phyloP scores from a whole-genome alignment of 108 stramenopile species.

The Skeletonema grethae region DNA sequence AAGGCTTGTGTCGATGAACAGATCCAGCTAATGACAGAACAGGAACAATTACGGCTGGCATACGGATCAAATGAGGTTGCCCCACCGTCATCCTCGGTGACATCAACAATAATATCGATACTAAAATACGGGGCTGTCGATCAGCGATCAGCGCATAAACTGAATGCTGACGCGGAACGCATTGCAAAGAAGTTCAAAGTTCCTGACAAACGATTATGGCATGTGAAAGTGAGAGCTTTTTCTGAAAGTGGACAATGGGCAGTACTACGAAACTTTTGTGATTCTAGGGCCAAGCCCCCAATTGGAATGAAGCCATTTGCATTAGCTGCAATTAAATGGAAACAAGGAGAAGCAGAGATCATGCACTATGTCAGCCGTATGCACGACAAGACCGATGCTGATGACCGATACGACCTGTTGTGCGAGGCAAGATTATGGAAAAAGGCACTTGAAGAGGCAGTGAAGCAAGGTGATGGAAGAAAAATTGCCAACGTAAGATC shows the following conservation, averaged over 20 bases:
- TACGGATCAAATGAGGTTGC: constrained; percentile 70
- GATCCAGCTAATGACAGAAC: constrained; percentile 69
- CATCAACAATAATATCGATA: constrained; percentile 68
- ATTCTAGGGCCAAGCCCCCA: constrained; percentile 77
- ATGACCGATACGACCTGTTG: constrained; percentile 75
- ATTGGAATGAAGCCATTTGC: constrained; percentile 89
- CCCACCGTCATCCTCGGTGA: constrained; percentile 67
- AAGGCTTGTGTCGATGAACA: constrained; percentile 83
- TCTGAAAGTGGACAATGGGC: constrained; percentile 78
- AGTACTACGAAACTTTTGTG: constrained; percentile 66
- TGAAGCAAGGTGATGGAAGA: constrained; percentile 63
- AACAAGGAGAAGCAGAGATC: constrained; percentile 57
- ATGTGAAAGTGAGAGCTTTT: constrained; percentile 82
- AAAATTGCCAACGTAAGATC: constrained; percentile 69
- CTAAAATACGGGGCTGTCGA: constrained; percentile 65
- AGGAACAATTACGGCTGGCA: constrained; percentile 66
- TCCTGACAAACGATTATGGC: constrained; percentile 84
- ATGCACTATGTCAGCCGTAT: constrained; percentile 74
- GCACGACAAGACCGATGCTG: constrained; percentile 49
- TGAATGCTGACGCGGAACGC: constrained; percentile 77
- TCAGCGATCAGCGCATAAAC: constrained; percentile 65
- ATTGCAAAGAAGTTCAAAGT: constrained; percentile 86
- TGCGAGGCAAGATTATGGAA: constrained; percentile 77
- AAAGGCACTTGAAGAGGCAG: constrained; percentile 75
- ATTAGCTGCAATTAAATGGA: constrained; percentile 69